These are phyloP conservation scores for Radiomyces spectabilis DNA, from an alignment of 192 early-diverging fungal species.

Conservation along the genomic window DNA sequence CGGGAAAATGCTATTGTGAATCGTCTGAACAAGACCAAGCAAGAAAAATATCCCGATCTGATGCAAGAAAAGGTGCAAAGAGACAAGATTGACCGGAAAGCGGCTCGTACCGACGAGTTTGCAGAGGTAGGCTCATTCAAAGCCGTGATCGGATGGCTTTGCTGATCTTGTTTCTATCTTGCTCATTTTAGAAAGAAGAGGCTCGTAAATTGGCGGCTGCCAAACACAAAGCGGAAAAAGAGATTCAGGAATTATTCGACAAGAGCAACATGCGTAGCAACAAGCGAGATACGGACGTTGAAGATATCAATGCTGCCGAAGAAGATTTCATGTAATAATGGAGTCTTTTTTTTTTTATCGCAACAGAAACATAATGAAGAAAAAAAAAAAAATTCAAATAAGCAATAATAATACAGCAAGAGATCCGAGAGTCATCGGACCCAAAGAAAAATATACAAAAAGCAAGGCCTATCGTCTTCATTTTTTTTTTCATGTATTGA, in stretches of 20 bases:
- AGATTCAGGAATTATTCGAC: conserved; percentile 45
- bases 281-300: conserved; percentile 39
- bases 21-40: conserved; percentile 89
- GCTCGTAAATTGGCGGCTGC: conserved; percentile 30
- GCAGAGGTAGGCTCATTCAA: conserved; percentile 17
- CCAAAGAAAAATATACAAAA: no score
- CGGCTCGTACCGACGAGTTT: conserved; percentile 19
- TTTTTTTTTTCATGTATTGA: no score
- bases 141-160: neutral
- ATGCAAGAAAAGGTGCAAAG: conserved; percentile 57
- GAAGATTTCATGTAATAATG: conserved; percentile 57
- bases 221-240: conserved; percentile 33
- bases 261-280: conserved; percentile 46
- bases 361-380: no score
- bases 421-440: no score
- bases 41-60: conserved; percentile 72
- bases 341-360: neutral
- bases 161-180: neutral
- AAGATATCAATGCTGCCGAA: conserved; percentile 44
- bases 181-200: conserved; percentile 27
- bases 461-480: no score
- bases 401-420: no score
- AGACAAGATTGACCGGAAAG: conserved; percentile 35
- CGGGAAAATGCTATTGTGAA: conserved; percentile 83
- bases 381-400: no score